Base-by-base conservation (phyloP, 441 rosid species). In the Arabidopsis lyrata region DNA sequence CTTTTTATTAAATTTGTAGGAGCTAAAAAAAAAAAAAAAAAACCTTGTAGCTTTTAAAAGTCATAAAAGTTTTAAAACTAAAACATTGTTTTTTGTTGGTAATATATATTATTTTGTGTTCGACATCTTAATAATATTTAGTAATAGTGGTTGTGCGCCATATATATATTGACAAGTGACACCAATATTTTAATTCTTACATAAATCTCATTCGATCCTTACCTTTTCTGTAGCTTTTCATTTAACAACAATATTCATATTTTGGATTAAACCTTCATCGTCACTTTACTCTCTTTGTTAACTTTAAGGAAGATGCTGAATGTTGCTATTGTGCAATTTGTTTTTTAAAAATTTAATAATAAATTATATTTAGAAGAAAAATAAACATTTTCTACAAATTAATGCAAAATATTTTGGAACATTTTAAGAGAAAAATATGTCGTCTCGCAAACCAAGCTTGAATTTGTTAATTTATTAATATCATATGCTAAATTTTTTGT, bases 241-340 rank as follows among this genome's bases (percentile, higher is more conserved):
- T 56, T 64, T 24, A 35, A 57, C 53, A 73, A 55, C 55, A 55
- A 24, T 65, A 47, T 65, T 55, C 48, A 47, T 64, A 63, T 57
- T 56, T 44, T 63, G 45, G 45, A 63, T 53, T 22, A 55, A 72
- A 44, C 12, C 16, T 42, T 53, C 22, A 20, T 20, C 22, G 24
- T 22, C 36, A n/a, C 70, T 63, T 56, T 55, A 73, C 49, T 6
- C 59, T 36, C 22, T 65, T 41, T 60, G 57, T 65, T 55, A 66
- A 24, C 76, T 80, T 44, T 70, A 44, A 54, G 47, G 69, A 81
- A 77, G 83, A 82, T 80, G 82, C 80, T 78, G 77, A 61, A 71
- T 63, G 38, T 70, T 68, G 84, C 78, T 82, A 45, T 35, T 65
- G 62, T 32, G 64, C 49, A 75, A 52, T 79, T 61, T 63, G 2